phyloP scores from a whole-genome alignment of 2,329 filamentous ascomycete genomes.

The Botrytis cinerea region DNA sequence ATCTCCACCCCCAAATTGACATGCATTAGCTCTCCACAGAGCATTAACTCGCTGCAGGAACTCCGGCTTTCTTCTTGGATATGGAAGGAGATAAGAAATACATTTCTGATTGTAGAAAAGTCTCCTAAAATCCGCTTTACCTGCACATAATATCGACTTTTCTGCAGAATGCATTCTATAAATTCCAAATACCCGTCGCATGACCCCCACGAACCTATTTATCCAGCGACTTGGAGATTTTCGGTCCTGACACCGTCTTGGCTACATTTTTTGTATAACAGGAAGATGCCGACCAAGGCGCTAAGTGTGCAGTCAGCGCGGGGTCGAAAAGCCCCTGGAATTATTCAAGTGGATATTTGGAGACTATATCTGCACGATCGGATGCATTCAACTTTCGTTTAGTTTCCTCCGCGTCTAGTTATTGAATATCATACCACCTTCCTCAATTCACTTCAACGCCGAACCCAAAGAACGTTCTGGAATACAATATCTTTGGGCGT shows the following conservation, averaged over 20 bases:
- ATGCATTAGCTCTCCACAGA: conserved; percentile 3
- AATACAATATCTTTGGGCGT: background rate
- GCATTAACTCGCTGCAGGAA: background rate
- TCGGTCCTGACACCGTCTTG: conserved; percentile 7
- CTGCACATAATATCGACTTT: conserved; percentile 1
- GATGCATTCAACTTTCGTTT: conserved; percentile 21
- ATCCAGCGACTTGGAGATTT: conserved; percentile 9
- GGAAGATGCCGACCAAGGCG: background rate
- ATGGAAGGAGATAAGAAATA: conserved; percentile 12
- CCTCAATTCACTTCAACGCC: conserved; percentile 8
- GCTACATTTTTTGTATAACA: background rate
- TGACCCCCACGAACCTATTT: conserved; percentile 21
- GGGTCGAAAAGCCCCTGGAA: background rate
- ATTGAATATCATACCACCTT: conserved; percentile 15
- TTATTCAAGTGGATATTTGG: background rate
- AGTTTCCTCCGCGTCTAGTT: conserved; percentile 15
- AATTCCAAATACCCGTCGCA: background rate
- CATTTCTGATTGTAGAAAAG: background rate
- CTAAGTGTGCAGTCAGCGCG: conserved; percentile 9
- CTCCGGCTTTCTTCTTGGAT: conserved; percentile 5
- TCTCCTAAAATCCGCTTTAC: background rate
- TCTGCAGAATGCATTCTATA: background rate
- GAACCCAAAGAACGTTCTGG: conserved; percentile 2
- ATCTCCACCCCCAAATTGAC: conserved; percentile 5
- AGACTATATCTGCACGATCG: conserved; percentile 17